Percentiles rank a stretch among this genome's conserved stretches.
Evolutionary conservation across 2,329 filamentous ascomycete genomes (phyloP).

Genomic region (Penicillium hesseltinei): DNA sequence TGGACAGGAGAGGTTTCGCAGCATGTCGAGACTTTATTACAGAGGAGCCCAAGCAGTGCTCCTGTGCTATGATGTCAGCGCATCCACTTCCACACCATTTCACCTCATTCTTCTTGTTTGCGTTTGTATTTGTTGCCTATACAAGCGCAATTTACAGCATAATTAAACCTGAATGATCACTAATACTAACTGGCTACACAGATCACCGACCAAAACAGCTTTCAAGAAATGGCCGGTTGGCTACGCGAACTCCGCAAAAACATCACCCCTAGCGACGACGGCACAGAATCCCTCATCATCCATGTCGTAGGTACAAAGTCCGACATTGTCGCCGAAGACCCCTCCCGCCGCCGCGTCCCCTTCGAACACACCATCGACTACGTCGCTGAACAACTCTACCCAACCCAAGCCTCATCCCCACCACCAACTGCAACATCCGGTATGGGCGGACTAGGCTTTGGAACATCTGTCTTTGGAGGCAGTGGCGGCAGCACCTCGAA

Average conservation of each 20-base stretch:
- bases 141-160: not conserved
- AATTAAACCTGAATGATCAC: not conserved
- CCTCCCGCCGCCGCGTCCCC: slow-evolving; percentile 74
- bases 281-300: slow-evolving; percentile 70
- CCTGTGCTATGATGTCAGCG: slow-evolving; percentile 71
- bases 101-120: not conserved
- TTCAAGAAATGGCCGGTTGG: slow-evolving; percentile 91
- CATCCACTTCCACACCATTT: not conserved
- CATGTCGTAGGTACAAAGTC: slow-evolving; percentile 95
- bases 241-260: slow-evolving; percentile 79
- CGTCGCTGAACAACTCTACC: slow-evolving; percentile 85
- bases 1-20: slow-evolving; percentile 91
- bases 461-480: slow-evolving; percentile 19
- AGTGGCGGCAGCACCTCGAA: slow-evolving; percentile 27
- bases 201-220: slow-evolving; percentile 81
- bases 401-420: slow-evolving; percentile 65
- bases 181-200: not conserved
- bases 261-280: slow-evolving; percentile 57
- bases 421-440: slow-evolving; percentile 58
- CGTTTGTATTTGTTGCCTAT: not conserved
- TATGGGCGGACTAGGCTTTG: slow-evolving; percentile 16
- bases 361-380: slow-evolving; percentile 97
- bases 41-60: slow-evolving; percentile 91
- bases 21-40: slow-evolving; percentile 94
- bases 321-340: slow-evolving; percentile 84